A percentile compares a stretch with the other conserved stretches of the same genome.
Conservation (phyloP, 352 stramenopile species). For the Pythium phragmiticola region DNA sequence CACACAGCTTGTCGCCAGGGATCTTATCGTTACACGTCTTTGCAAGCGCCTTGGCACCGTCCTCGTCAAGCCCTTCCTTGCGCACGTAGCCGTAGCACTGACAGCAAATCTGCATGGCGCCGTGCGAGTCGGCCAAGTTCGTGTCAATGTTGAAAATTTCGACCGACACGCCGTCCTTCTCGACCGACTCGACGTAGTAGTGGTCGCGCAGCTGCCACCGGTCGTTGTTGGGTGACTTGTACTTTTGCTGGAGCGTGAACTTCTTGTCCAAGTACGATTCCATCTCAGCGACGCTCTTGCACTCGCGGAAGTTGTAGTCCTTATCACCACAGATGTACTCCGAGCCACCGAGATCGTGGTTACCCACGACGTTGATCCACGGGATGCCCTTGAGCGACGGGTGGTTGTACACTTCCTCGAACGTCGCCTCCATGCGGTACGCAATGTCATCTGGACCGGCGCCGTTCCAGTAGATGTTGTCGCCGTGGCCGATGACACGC, state of each 20-base stretch:
- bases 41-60: constrained; percentile 52
- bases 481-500: constrained; percentile 76
- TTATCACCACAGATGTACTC: constrained; percentile 86
- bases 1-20: constrained; percentile 67
- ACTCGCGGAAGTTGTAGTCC: constrained; percentile 85
- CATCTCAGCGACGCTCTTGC: constrained; percentile 65
- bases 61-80: constrained; percentile 47
- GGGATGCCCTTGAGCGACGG: constrained; percentile 64
- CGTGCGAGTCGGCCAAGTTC: constrained; percentile 84
- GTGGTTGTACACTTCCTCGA: constrained; percentile 86
- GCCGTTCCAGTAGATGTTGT: constrained; percentile 91
- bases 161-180: constrained; percentile 78
- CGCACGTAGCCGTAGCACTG: constrained; percentile 87
- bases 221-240: constrained; percentile 78
- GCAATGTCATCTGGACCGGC: constrained; percentile 69
- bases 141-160: constrained; percentile 90
- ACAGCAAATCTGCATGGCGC: constrained; percentile 83
- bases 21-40: constrained; percentile 70
- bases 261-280: constrained; percentile 80
- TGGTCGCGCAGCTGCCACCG: constrained; percentile 82
- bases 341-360: constrained; percentile 86
- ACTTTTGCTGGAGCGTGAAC: constrained; percentile 75
- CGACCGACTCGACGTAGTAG: constrained; percentile 82
- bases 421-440: constrained; percentile 84
- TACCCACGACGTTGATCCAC: constrained; percentile 87